These are phyloP conservation scores for Penicillium waksmanii DNA, from an alignment of 495 filamentous ascomycete genomes.

Conservation along the genomic window DNA sequence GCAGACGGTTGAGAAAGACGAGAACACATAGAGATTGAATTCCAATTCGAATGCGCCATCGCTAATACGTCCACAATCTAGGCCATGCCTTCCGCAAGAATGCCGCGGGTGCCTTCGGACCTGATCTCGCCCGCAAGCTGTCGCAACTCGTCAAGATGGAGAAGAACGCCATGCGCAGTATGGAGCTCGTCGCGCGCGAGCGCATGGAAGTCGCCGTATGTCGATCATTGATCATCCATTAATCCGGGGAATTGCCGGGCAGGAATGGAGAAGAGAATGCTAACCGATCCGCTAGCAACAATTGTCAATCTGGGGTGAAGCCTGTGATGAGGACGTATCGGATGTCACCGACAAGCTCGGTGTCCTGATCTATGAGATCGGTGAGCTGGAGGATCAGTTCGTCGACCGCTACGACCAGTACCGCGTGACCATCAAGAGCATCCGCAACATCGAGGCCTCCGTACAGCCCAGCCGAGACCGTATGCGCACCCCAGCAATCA, in stretches of 20 bases:
- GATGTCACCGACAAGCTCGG: slow-evolving; percentile 99
- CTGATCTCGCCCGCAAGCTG: slow-evolving; percentile 95
- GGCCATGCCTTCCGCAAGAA: slow-evolving; percentile 94
- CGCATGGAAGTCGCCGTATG: slow-evolving; percentile 97
- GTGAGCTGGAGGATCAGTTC: slow-evolving; percentile 96
- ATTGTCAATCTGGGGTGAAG: slow-evolving; percentile 97
- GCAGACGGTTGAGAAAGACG: neutral
- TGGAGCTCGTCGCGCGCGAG: slow-evolving; percentile 93
- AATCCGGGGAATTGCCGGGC: neutral
- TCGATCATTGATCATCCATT: slow-evolving; percentile 5
- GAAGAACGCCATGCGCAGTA: slow-evolving; percentile 99
- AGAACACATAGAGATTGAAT: neutral
- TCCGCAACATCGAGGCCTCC: slow-evolving; percentile 97
- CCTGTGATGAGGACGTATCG: slow-evolving; percentile 95
- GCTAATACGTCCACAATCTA: slow-evolving; percentile 42
- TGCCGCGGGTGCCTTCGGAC: slow-evolving; percentile 90
- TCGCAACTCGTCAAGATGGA: slow-evolving; percentile 99
- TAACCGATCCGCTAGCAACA: slow-evolving; percentile 71
- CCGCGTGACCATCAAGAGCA: slow-evolving; percentile 98
- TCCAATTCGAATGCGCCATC: neutral
- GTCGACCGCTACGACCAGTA: slow-evolving; percentile 99
- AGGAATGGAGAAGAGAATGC: slow-evolving; percentile 8
- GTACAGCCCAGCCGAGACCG: slow-evolving; percentile 97
- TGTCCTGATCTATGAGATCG: slow-evolving; percentile 96
- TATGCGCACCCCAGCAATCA: slow-evolving; percentile 45